Base-by-base conservation (phyloP, 495 filamentous ascomycete species). In the Annulohypoxylon moriforme region DNA sequence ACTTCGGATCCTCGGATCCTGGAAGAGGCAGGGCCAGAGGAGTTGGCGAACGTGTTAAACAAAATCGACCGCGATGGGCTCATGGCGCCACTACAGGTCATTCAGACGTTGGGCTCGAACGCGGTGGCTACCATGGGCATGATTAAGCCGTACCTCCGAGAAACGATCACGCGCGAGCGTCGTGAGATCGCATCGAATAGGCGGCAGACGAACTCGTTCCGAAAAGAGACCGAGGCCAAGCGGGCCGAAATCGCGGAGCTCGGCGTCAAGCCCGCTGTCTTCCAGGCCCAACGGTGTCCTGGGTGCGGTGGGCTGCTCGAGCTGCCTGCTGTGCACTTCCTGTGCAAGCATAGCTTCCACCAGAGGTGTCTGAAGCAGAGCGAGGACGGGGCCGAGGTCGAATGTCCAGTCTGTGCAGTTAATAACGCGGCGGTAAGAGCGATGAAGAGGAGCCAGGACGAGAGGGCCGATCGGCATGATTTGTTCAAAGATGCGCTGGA, bases 321-420 rank as follows among this genome's bases (percentile, higher is more conserved):
- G 70, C 82, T 98, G 36, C 96, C 96, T 2, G 91, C 88, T 0
- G 94, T 98, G 49, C 96, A 99, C 78, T 99, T 98, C 79, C 80
- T 98, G 72, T 99, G 96, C 85, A 96, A 94, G 77, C 96, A 99
- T 77, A 93, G 90, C 47, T 99, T 97, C 85, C 96, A 99, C 77
- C 91, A 96, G 80, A 85, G 92, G 27, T 97, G 93, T 80, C 84
- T 96, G 56, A 88, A 80, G 60, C 74, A 77, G 56, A 75, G 75
- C 36, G 60, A 77, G 64, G 76, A 66, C 42, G 90, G 88, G 47
- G 89, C 68, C 18, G 82, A 90, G 18, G 87, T 89, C 25, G 94
- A 97, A 79, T 99, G 96, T 78, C 92, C 95, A 14, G 82, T 90
- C 13, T 98, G 96, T 73, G 90, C 91, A 27, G 84, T 88, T 46